Evolutionary conservation across 306 rosid genomes (phyloP), one percentile per base, ranked within the genome.

Genomic region (Begonia masoniana): DNA sequence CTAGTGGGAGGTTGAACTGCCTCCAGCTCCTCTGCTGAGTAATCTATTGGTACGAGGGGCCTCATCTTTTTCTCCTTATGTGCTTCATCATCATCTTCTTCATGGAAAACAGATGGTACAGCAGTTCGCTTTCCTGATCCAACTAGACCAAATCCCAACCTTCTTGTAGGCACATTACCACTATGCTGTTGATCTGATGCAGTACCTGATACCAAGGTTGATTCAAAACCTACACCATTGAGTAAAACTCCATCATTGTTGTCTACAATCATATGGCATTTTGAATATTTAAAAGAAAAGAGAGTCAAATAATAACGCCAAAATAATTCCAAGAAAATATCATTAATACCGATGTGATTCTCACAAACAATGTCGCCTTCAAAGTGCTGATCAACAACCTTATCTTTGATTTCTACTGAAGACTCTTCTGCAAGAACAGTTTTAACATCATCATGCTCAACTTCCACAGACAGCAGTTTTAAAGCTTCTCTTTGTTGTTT

Each of bases 31-130:
- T 92, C 99, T 19, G 95, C 88, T 46, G 99, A 81, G 73, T 92
- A 92, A 73, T 86, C 99, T 70, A 92, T 87, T 9, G 99, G 99
- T 74, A 92, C 96, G 66, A 92, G 73, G 56, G 99, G 99, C 77
- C 99, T 86, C 96, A 92, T 62, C 68, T 79, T 92, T 73, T 92
- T 92, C 50, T 92, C 96, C 76, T 86, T 92, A 60, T 72, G 95
- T 4, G 88, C 96, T 58, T 92, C 99, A 23, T 86, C 95, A 3
- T 91, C 99, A 17, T 89, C 97, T 65, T 89, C 99, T 75, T 86
- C 93, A 17, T 83, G 74, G 75, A 92, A 92, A 68, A 81, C 93
- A 45, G 99, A 92, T 54, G 87, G 86, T 21, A 86, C 96, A 52
- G 95, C 59, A 16, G 99, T 71, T 59, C 99, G 88, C 76, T 83